Evolutionary conservation across 2,329 filamentous ascomycete genomes (phyloP).

Genomic region (Venturia oleaginea): DNA sequence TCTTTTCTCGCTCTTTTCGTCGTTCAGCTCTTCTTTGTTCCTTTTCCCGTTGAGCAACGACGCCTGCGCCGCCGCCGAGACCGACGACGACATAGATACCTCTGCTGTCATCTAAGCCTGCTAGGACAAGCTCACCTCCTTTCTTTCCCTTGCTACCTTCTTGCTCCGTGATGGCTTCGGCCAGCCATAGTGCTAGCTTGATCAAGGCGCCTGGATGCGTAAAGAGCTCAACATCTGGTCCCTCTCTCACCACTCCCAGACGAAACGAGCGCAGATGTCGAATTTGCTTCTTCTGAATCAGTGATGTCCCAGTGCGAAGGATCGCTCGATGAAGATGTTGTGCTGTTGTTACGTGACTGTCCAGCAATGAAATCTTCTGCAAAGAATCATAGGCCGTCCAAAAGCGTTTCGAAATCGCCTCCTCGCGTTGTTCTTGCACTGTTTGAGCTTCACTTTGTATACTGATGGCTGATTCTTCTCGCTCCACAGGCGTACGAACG

Average conservation of each 20-base stretch:
- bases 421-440: conserved; percentile 18
- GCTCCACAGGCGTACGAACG: conserved; percentile 4
- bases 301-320: conserved; percentile 78
- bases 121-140: conserved; percentile 77
- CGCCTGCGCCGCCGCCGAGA: conserved; percentile 76
- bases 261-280: conserved; percentile 86
- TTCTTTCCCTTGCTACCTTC: conserved; percentile 50
- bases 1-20: conserved; percentile 45
- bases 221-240: conserved; percentile 84
- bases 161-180: conserved; percentile 82
- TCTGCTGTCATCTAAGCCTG: conserved; percentile 75
- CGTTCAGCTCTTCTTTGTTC: conserved; percentile 59
- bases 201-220: conserved; percentile 87
- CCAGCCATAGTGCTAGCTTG: conserved; percentile 89
- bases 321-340: conserved; percentile 89
- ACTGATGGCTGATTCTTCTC: neutral
- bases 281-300: conserved; percentile 91
- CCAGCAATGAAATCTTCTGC: conserved; percentile 55
- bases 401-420: conserved; percentile 40
- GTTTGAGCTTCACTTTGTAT: conserved; percentile 13
- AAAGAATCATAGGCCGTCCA: conserved; percentile 52
- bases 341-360: conserved; percentile 68
- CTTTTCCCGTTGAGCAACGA: conserved; percentile 51
- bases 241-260: conserved; percentile 92
- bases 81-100: conserved; percentile 90